Conservation (phyloP, 129 eudicot genomes). For the Chrysanthemum makinoi region DNA sequence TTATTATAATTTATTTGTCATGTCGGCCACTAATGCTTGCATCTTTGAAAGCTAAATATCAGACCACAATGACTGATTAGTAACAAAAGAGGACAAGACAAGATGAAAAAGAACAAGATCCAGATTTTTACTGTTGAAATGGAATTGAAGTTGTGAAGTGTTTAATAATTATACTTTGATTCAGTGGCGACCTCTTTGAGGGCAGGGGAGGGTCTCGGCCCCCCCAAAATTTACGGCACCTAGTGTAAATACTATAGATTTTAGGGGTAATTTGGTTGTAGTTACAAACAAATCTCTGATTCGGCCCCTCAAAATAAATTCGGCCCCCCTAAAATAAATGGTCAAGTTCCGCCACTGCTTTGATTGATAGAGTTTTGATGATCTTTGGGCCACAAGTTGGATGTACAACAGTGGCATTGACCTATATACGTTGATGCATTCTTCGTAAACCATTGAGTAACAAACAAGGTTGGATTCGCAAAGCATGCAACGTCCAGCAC, state of each 20-base stretch:
- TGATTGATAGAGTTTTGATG: background rate
- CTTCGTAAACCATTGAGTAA: background rate
- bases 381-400: background rate
- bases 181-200: too few species aligned
- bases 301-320: too few species aligned
- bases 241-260: too few species aligned
- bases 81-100: conserved; percentile 28
- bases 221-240: too few species aligned
- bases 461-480: background rate
- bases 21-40: conserved; percentile 37
- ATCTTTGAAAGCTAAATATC: conserved; percentile 27
- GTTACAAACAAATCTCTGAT: too few species aligned
- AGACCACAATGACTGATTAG: conserved; percentile 27
- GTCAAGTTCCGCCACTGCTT: too few species aligned
- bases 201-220: too few species aligned
- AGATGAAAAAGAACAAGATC: conserved; percentile 24
- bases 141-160: background rate
- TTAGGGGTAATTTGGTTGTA: too few species aligned
- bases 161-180: conserved; percentile 9
- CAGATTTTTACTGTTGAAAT: conserved; percentile 7
- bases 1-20: background rate
- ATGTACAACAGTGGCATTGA: background rate
- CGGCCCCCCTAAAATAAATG: too few species aligned
- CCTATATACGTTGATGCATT: background rate
- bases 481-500: background rate